A percentile compares a stretch with the other conserved stretches of the same genome.
These are phyloP conservation scores for Iodosphaeria phyllophila DNA, from an alignment of 2,329 filamentous ascomycete species.

Conservation along the genomic window DNA sequence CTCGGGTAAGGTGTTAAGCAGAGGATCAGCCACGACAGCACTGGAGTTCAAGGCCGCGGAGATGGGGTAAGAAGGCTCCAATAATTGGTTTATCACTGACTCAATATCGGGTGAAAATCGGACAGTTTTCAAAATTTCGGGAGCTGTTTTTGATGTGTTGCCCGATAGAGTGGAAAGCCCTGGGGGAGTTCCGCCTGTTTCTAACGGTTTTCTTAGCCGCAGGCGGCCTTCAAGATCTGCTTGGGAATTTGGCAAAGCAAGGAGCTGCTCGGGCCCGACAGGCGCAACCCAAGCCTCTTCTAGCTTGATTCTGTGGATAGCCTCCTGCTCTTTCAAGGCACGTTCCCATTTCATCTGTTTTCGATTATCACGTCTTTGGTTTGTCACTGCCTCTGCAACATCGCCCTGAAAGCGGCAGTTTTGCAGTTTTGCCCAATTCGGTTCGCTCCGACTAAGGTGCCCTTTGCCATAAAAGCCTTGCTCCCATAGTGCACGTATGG, in stretches of 20 bases:
- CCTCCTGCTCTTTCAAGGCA: conserved; percentile 72
- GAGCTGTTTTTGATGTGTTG: no score
- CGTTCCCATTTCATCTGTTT: conserved; percentile 77
- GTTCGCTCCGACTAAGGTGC: conserved; percentile 80
- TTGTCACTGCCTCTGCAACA: conserved; percentile 71
- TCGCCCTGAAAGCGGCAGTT: conserved; percentile 40
- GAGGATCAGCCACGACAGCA: no score
- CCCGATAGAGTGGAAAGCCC: not conserved
- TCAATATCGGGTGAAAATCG: conserved; percentile 51
- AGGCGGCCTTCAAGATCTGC: conserved; percentile 13
- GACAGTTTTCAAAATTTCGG: no score
- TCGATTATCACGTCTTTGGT: conserved; percentile 59
- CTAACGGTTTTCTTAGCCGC: conserved; percentile 5
- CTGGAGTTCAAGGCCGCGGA: no score
- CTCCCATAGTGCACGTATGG: conserved; percentile 76
- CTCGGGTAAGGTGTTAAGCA: no score
- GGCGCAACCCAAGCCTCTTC: conserved; percentile 26
- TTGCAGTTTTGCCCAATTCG: conserved; percentile 76
- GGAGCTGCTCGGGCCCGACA: conserved; percentile 25
- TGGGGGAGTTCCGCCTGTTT: not conserved
- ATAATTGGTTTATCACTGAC: conserved; percentile 37
- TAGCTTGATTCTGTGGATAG: conserved; percentile 49
- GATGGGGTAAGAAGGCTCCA: conserved; percentile 31
- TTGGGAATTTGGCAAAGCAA: conserved; percentile 36
- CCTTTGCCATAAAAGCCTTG: conserved; percentile 97